Base-by-base conservation (phyloP, 192 early-diverging fungal genomes). In the Dissophora ornata region DNA sequence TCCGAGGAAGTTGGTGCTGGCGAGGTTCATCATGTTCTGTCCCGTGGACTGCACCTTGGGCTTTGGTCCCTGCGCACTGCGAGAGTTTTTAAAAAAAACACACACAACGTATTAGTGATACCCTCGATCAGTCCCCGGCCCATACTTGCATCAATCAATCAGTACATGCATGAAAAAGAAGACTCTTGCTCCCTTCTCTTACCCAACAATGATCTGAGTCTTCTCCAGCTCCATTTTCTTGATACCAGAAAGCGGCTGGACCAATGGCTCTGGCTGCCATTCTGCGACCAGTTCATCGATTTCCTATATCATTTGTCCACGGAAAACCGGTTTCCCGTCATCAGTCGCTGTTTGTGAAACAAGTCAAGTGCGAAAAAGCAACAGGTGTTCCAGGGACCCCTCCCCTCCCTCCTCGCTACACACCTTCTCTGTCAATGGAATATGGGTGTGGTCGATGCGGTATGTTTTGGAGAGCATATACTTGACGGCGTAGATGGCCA, bases 261-360 rank as follows among this genome's bases (percentile, higher is more conserved):
- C 93, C n/a, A 99, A 84, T 18, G 95, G 90, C 81, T 99, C 97
- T 6, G 97, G 96, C 62, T 90, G 90, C 97, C 97, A 99, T 58
- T 97, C 96, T 36, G 95, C 91, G 24, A 93, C 88, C 15, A 97
- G 87, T 63, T 99, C 96, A 80, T 97, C 92, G 32, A 99, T 86
- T 80, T 99, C 97, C 95, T 94, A 82, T 19, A 36, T 28, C 15
- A 21, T 24, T 38, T 38, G 36, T 38, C 7, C 36, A 38, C n/a
- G n/a, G n/a, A n/a, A n/a, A n/a, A n/a, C n/a, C n/a, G n/a, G n/a
- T n/a, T n/a, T n/a, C n/a, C n/a, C n/a, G n/a, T n/a, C n/a, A n/a
- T n/a, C n/a, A n/a, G n/a, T n/a, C n/a, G n/a, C n/a, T n/a, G n/a
- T n/a, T n/a, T n/a, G n/a, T n/a, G n/a, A n/a, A n/a, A n/a, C n/a